Conservation (phyloP, 345 rosid species). For the Orychophragmus violaceus region DNA sequence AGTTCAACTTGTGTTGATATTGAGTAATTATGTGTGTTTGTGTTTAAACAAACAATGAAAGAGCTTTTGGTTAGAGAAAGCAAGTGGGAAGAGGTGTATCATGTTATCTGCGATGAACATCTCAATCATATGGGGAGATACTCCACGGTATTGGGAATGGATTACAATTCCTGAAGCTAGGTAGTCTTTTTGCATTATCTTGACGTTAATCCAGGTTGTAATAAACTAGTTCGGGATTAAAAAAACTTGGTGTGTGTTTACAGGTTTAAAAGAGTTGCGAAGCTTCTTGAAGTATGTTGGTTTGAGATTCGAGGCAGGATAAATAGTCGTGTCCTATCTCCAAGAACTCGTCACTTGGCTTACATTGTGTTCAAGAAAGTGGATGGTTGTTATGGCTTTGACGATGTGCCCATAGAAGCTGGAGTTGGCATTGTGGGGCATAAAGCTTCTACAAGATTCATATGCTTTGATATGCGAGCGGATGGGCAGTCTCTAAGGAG, state of each 20-base stretch:
- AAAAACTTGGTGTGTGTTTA: background rate
- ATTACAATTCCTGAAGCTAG: background rate
- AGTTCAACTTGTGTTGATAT: background rate
- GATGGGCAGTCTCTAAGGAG: background rate
- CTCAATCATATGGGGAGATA: constrained; percentile 9
- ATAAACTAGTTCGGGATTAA: background rate
- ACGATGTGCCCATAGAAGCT: constrained; percentile 4
- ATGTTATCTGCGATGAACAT: constrained; percentile 15
- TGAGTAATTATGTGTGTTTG: background rate
- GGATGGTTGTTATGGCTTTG: background rate
- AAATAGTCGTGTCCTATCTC: background rate
- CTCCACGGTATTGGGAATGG: background rate
- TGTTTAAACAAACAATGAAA: background rate
- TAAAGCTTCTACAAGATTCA: background rate
- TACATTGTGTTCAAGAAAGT: constrained; percentile 10
- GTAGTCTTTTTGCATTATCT: background rate
- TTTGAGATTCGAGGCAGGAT: background rate
- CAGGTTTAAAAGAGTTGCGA: background rate
- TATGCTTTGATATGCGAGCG: constrained; percentile 10
- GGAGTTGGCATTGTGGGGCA: constrained; percentile 8
- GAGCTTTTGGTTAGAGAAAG: constrained; percentile 15
- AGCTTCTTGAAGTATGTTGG: background rate
- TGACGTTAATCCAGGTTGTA: background rate
- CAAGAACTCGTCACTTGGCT: constrained; percentile 13
- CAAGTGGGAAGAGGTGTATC: constrained; percentile 13